Conservation (phyloP, 1,284 basidiomycete species). For the Ceratobasidium sp. region DNA sequence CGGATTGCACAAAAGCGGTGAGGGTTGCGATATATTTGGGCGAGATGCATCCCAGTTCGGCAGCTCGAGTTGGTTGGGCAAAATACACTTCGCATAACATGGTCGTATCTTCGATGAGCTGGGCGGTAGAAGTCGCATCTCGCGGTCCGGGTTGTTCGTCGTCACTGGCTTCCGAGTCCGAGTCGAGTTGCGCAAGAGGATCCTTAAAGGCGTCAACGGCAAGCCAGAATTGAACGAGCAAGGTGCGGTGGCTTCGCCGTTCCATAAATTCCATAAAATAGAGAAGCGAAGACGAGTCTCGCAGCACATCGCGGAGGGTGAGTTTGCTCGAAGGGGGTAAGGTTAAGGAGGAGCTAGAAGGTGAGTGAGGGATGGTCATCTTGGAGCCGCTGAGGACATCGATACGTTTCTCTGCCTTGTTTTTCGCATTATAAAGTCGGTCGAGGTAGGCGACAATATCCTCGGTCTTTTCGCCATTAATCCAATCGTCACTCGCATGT, state of each 20-base stretch:
- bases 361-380: conserved; percentile 55
- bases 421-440: conserved; percentile 85
- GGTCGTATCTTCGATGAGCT: conserved; percentile 78
- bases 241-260: conserved; percentile 72
- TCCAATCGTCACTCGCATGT: conserved; percentile 84
- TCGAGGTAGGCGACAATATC: conserved; percentile 87
- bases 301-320: conserved; percentile 74
- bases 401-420: conserved; percentile 86
- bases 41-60: conserved; percentile 69
- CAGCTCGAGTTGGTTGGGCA: conserved; percentile 62
- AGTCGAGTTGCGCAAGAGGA: conserved; percentile 85
- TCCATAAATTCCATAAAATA: conserved; percentile 99
- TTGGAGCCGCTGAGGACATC: conserved; percentile 71
- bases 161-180: conserved; percentile 60
- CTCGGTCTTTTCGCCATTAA: conserved; percentile 80
- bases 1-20: conserved; percentile 66
- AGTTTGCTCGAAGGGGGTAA: conserved; percentile 34
- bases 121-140: conserved; percentile 62
- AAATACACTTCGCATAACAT: conserved; percentile 91
- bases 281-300: conserved; percentile 86
- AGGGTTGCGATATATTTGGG: conserved; percentile 73
- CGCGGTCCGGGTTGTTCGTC: conserved; percentile 63
- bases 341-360: neutral
- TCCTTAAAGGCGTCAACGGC: conserved; percentile 97
- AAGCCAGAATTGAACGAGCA: conserved; percentile 96